Conservation (phyloP, 2,329 filamentous ascomycete genomes). For the Penicillium sp. region DNA sequence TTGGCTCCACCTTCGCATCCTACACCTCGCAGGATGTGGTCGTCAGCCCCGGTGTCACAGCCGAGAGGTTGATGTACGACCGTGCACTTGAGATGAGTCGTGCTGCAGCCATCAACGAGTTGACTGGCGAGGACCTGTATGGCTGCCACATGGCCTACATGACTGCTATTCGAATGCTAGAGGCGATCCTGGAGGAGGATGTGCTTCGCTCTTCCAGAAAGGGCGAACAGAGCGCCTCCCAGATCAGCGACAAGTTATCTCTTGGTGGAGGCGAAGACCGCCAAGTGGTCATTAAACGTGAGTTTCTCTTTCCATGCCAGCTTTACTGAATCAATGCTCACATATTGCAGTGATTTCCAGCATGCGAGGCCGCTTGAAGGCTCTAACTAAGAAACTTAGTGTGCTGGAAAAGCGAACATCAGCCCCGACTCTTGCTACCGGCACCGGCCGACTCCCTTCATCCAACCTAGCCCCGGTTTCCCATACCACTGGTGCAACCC, state of each 20-base stretch:
- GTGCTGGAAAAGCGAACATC: conserved; percentile 43
- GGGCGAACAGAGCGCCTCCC: conserved; percentile 18
- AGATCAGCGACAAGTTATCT: conserved; percentile 33
- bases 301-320: conserved; percentile 25
- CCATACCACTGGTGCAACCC: conserved; percentile 33
- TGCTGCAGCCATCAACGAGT: conserved; percentile 88
- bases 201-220: conserved; percentile 43
- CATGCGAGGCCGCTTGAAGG: conserved; percentile 46
- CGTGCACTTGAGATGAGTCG: conserved; percentile 95
- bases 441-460: conserved; percentile 26
- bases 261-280: conserved; percentile 47
- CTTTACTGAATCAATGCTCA: conserved; percentile 20
- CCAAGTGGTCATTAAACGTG: conserved; percentile 48
- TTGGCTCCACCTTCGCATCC: conserved; percentile 54
- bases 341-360: conserved; percentile 43
- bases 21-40: conserved; percentile 71
- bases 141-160: conserved; percentile 91
- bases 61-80: conserved; percentile 97
- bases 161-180: conserved; percentile 89
- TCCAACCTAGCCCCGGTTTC: conserved; percentile 31
- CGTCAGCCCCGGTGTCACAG: conserved; percentile 82
- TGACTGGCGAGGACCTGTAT: conserved; percentile 79
- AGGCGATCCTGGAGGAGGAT: conserved; percentile 85
- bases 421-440: conserved; percentile 37
- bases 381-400: conserved; percentile 48